These are phyloP conservation scores for Microsporum audouinii DNA, from an alignment of 2,329 filamentous ascomycete genomes.

Conservation along the genomic window DNA sequence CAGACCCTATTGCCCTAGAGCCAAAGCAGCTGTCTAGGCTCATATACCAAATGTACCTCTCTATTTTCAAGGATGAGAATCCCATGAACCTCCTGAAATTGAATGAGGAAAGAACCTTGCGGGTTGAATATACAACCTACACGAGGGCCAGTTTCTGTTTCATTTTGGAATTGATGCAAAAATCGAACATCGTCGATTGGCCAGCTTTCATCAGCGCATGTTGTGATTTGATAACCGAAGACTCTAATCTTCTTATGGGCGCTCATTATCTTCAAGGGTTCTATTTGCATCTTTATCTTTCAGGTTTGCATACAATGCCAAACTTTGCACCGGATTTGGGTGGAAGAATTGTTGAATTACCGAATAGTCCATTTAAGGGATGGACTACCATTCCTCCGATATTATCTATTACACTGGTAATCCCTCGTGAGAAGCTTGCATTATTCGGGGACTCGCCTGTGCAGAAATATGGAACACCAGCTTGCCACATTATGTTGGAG, in stretches of 20 bases:
- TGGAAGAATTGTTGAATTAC: background rate
- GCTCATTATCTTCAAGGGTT: slow-evolving; percentile 21
- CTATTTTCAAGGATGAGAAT: slow-evolving; percentile 38
- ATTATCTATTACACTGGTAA: slow-evolving; percentile 9
- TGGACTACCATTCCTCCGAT: slow-evolving; percentile 4
- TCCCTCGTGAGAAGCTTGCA: slow-evolving; percentile 4
- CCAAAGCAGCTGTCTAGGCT: slow-evolving; percentile 29
- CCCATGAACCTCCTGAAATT: slow-evolving; percentile 8
- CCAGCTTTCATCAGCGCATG: slow-evolving; percentile 9
- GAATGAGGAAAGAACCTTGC: background rate
- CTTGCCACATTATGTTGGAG: slow-evolving; percentile 13
- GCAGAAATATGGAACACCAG: slow-evolving; percentile 10
- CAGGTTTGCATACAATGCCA: slow-evolving; percentile 11
- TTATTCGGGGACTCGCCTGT: background rate
- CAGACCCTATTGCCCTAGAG: slow-evolving; percentile 20
- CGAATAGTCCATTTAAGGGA: background rate
- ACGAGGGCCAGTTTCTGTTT: slow-evolving; percentile 19
- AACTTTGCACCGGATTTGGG: background rate
- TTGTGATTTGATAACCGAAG: slow-evolving; percentile 11
- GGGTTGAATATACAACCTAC: slow-evolving; percentile 15
- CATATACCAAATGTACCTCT: slow-evolving; percentile 34
- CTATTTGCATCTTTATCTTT: slow-evolving; percentile 19
- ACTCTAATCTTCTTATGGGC: slow-evolving; percentile 14
- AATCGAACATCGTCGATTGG: slow-evolving; percentile 15
- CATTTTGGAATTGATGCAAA: slow-evolving; percentile 19